Conservation (phyloP, 2,329 filamentous ascomycete genomes). For the Pseudogymnoascus sp. region DNA sequence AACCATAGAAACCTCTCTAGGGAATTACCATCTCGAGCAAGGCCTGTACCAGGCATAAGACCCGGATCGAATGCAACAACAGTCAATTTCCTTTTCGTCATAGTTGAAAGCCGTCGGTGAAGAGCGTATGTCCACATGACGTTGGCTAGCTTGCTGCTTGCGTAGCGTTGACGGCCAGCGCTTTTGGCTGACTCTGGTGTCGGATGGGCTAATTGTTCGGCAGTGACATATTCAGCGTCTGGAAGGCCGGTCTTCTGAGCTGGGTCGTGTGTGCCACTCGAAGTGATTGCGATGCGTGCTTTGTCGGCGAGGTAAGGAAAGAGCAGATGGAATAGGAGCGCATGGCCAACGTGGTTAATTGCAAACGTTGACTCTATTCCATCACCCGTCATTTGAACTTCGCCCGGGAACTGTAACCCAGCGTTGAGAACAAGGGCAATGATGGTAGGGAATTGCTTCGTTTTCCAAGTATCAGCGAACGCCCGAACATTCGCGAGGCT, state of each 20-base stretch:
- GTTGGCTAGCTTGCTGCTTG: constrained; percentile 40
- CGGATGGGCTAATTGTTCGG: constrained; percentile 39
- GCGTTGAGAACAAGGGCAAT: constrained; percentile 41
- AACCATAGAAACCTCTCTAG: constrained; percentile 30
- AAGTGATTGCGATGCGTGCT: constrained; percentile 38
- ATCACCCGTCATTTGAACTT: constrained; percentile 31
- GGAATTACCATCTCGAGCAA: constrained; percentile 26
- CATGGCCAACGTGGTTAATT: constrained; percentile 43
- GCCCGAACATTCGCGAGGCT: constrained; percentile 32
- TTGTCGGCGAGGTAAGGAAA: constrained; percentile 31
- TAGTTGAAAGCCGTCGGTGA: constrained; percentile 27
- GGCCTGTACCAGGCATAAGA: constrained; percentile 40
- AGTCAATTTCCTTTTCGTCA: constrained; percentile 28
- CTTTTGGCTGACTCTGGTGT: constrained; percentile 21
- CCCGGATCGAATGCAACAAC: constrained; percentile 40
- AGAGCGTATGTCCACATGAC: constrained; percentile 42
- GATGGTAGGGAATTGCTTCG: constrained; percentile 34
- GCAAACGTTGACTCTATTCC: constrained; percentile 42
- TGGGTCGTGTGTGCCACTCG: constrained; percentile 42
- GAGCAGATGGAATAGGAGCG: constrained; percentile 42
- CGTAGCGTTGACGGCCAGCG: constrained; percentile 35
- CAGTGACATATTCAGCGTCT: constrained; percentile 35
- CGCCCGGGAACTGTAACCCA: constrained; percentile 36
- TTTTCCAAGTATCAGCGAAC: constrained; percentile 33
- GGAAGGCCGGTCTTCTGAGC: constrained; percentile 35